phyloP scores from a whole-genome alignment of 768 basidiomycete genomes.

The Harrya chromipes region DNA sequence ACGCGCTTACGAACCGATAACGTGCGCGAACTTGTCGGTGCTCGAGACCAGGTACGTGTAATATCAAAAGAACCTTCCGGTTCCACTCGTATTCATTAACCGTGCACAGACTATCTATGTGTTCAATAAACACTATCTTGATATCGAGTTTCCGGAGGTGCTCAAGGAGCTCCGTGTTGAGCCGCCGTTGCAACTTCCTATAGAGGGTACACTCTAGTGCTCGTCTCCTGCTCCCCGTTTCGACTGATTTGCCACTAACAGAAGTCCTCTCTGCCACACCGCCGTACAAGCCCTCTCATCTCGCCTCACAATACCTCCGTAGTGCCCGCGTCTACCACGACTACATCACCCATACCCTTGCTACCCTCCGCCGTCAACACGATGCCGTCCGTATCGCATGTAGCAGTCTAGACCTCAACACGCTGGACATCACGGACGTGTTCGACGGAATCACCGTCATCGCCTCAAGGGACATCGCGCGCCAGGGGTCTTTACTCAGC shows the following conservation, averaged over 20 bases:
- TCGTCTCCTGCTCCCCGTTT: neutral
- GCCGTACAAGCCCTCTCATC: conserved; percentile 64
- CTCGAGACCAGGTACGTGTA: conserved; percentile 64
- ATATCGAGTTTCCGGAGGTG: conserved; percentile 63
- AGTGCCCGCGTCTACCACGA: conserved; percentile 65
- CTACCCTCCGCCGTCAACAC: conserved; percentile 61
- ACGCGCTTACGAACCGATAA: conserved; percentile 68
- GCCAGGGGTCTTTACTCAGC: conserved; percentile 58
- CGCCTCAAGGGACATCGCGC: conserved; percentile 61
- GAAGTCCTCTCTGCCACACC: conserved; percentile 65
- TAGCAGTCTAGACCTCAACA: conserved; percentile 65
- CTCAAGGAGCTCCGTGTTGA: conserved; percentile 59
- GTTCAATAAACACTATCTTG: conserved; percentile 80
- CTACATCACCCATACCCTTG: conserved; percentile 48
- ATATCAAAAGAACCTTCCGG: neutral
- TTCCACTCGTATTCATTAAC: conserved; percentile 12
- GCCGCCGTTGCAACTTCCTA: conserved; percentile 61
- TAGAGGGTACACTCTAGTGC: conserved; percentile 52
- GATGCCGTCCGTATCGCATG: conserved; percentile 74
- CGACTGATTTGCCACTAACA: conserved; percentile 20
- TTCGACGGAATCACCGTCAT: conserved; percentile 59
- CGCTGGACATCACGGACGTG: conserved; percentile 66
- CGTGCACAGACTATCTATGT: conserved; percentile 63
- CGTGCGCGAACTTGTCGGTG: conserved; percentile 70
- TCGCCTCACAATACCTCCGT: conserved; percentile 64